phyloP scores from a whole-genome alignment of 140 eudicot genomes.

The Artemisia princeps region DNA sequence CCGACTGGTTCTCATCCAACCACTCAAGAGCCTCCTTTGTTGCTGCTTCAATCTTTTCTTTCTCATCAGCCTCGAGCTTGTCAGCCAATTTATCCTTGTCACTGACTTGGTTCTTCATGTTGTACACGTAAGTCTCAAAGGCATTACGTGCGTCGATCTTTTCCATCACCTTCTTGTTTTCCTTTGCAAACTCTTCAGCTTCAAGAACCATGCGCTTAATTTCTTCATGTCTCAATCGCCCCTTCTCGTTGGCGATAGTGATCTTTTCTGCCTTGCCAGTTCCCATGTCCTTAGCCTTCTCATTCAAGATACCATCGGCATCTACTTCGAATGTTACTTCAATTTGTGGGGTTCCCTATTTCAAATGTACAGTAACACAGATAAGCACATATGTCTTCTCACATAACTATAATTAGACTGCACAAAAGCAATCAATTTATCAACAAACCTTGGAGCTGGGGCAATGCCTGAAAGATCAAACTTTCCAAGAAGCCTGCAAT shows the following conservation, averaged over 20 bases:
- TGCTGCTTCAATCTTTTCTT: slow-evolving; percentile 56
- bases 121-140: slow-evolving; percentile 54
- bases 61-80: slow-evolving; percentile 54
- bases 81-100: slow-evolving; percentile 68
- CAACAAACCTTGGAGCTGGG: slow-evolving; percentile 58
- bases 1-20: slow-evolving; percentile 60
- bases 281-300: slow-evolving; percentile 63
- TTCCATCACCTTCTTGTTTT: slow-evolving; percentile 63
- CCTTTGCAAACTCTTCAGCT: slow-evolving; percentile 68
- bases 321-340: slow-evolving; percentile 69
- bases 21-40: slow-evolving; percentile 60
- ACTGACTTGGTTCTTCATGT: slow-evolving; percentile 63
- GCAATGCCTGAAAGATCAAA: slow-evolving; percentile 61
- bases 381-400: background rate
- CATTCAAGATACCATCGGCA: slow-evolving; percentile 63
- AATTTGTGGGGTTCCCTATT: slow-evolving; percentile 65
- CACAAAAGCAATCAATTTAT: background rate
- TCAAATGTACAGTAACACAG: background rate
- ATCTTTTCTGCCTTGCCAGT: slow-evolving; percentile 65
- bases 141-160: slow-evolving; percentile 57
- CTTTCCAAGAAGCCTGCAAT: slow-evolving; percentile 56
- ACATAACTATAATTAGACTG: background rate
- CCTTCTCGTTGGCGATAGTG: slow-evolving; percentile 59
- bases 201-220: slow-evolving; percentile 60
- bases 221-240: slow-evolving; percentile 60